Base-by-base conservation (phyloP, 2,329 filamentous ascomycete species). In the Colletotrichum theobromicola region DNA sequence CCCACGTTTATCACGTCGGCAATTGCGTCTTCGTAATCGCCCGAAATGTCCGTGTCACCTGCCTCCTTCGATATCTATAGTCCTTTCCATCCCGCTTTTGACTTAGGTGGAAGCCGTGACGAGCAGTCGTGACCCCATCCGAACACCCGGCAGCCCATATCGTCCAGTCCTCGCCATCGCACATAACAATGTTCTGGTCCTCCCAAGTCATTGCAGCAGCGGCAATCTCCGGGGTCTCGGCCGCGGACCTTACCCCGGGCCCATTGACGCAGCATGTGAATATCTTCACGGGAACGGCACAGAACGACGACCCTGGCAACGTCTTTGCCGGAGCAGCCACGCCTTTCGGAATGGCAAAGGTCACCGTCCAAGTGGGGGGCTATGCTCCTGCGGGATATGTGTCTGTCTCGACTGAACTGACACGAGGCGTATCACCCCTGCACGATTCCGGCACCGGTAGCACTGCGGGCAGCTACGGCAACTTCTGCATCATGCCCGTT, bases 401-500 rank as follows among this genome's bases (percentile, higher is more conserved):
- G 0, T 71, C 62, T 12, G 61, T 66, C 26, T 71, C 50, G 4
- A 58, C 50, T 1, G 34, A 60, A 28, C 24, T 53, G 28, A 67
- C 53, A 12, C 50, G 68, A n/a, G 67, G 68, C 6, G 68, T 71
- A n/a, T 71, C 61, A 4, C 68, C 62, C 4, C 16, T 71, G 50
- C 68, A 66, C 12, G 62, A 67, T 55, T 71, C 61, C 6, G 62
- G 68, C 26, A 71, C 61, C 12, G 68, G 68, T 12, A 71, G 68
- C 35, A 58, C 68, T 7, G 61, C 34, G 21, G 68, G 68, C n/a
- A 71, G 68, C 62, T 71, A 60, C 13, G 62, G 68, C 15, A 66
- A 71, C 32, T 71, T 66, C 9, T 32, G 46, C 61, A 71, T 71
- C 62, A 71, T 71, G 62, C 34, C 68, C 3, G 62, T 71, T 9